Conservation (phyloP, 768 basidiomycete genomes). For the Trametopsis cervina region DNA sequence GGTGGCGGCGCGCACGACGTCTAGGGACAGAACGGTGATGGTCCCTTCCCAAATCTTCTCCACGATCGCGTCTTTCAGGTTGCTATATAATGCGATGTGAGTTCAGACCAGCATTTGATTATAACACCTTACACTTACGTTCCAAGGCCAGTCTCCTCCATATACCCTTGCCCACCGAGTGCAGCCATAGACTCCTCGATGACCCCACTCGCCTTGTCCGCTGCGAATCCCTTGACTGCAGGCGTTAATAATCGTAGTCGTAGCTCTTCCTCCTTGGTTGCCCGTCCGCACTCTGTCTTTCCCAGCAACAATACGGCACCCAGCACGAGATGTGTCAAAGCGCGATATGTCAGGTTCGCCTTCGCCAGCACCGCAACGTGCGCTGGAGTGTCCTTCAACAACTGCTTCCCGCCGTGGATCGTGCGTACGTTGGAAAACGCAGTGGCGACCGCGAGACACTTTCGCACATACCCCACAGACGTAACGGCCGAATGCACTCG, state of each 20-base stretch:
- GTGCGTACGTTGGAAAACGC: slow-evolving; percentile 55
- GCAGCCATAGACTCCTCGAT: slow-evolving; percentile 73
- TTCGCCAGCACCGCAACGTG: slow-evolving; percentile 62
- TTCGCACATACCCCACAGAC: slow-evolving; percentile 50
- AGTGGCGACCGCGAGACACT: slow-evolving; percentile 57
- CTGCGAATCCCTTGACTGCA: slow-evolving; percentile 61
- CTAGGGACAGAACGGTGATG: slow-evolving; percentile 57
- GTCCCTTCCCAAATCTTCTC: slow-evolving; percentile 87
- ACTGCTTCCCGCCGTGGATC: slow-evolving; percentile 42
- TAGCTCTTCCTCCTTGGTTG: slow-evolving; percentile 39
- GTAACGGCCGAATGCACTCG: slow-evolving; percentile 58
- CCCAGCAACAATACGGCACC: slow-evolving; percentile 55
- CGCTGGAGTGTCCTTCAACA: slow-evolving; percentile 48
- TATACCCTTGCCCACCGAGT: slow-evolving; percentile 75
- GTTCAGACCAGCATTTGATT: not conserved
- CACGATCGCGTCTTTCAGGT: slow-evolving; percentile 63
- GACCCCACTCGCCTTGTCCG: slow-evolving; percentile 53
- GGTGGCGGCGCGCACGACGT: slow-evolving; percentile 50
- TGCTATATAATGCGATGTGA: slow-evolving; percentile 19
- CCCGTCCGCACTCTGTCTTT: slow-evolving; percentile 49
- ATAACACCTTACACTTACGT: slow-evolving; percentile 25
- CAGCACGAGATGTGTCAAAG: slow-evolving; percentile 56
- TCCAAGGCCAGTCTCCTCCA: slow-evolving; percentile 75
- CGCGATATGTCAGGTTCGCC: slow-evolving; percentile 56
- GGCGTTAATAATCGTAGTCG: slow-evolving; percentile 63